A percentile compares a stretch with the other conserved stretches of the same genome.
These are phyloP conservation scores for Amylocarpus encephaloides DNA, from an alignment of 2,329 filamentous ascomycete species.

Conservation along the genomic window DNA sequence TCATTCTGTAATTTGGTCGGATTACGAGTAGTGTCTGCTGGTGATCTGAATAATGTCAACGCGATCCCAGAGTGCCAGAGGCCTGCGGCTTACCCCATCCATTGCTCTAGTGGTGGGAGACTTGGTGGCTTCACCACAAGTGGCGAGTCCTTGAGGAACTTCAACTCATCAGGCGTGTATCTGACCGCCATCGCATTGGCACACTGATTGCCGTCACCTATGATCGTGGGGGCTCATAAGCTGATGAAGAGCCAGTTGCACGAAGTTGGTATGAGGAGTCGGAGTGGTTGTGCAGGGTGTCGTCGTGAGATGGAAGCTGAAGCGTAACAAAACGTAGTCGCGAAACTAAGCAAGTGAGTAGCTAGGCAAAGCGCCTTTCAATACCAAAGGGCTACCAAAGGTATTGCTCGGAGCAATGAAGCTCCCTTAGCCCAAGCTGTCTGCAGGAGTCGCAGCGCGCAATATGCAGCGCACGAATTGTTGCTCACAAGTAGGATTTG, in stretches of 20 bases:
- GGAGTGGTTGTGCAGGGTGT: neutral
- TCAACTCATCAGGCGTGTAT: constrained; percentile 72
- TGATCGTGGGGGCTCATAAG: neutral
- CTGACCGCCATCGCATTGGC: constrained; percentile 28
- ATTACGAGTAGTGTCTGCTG: constrained; percentile 28
- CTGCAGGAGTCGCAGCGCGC: constrained; percentile 17
- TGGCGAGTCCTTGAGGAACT: constrained; percentile 72
- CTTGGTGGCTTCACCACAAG: constrained; percentile 73
- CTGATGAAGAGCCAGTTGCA: neutral
- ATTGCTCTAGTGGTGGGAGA: constrained; percentile 82
- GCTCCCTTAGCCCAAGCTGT: constrained; percentile 4
- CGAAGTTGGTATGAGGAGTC: neutral
- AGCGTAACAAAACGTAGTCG: neutral
- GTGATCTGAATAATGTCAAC: constrained; percentile 25
- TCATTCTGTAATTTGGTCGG: constrained; percentile 39
- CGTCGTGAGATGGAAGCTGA: neutral
- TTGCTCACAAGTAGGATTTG: constrained; percentile 3
- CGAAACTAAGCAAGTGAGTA: too few relatives aligned
- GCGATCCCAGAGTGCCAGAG: neutral
- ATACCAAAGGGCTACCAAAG: neutral
- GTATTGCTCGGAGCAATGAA: neutral
- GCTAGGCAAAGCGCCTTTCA: neutral
- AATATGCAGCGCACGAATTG: constrained; percentile 17
- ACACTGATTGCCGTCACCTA: neutral
- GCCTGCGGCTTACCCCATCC: constrained; percentile 70